Conservation (phyloP, 108 stramenopile species). For the Cyclotella cryptica region DNA sequence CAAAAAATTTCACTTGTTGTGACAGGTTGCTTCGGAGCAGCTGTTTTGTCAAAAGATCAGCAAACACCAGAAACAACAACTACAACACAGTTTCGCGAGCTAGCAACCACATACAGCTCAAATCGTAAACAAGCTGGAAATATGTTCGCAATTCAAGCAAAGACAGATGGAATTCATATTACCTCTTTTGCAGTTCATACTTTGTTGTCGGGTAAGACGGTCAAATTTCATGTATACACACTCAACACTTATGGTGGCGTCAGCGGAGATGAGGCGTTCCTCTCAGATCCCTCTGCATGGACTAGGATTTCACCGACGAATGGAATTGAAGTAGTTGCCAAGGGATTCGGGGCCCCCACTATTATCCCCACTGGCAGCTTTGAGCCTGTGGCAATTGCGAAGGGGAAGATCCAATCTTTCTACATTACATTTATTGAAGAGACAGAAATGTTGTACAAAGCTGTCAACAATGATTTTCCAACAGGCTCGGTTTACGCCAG, state of each 20-base stretch:
- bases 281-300: constrained; percentile 17
- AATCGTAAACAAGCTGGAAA: constrained; percentile 37
- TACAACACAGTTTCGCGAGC: constrained; percentile 1
- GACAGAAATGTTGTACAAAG: constrained; percentile 33
- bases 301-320: constrained; percentile 15
- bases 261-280: constrained; percentile 22
- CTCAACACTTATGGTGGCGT: constrained; percentile 19
- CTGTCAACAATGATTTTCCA: constrained; percentile 29
- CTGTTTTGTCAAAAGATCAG: not conserved
- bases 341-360: constrained; percentile 30
- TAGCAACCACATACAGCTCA: constrained; percentile 25
- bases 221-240: constrained; percentile 28
- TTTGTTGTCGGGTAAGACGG: not conserved
- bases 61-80: not conserved
- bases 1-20: constrained; percentile 30
- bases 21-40: constrained; percentile 20
- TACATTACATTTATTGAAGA: constrained; percentile 35
- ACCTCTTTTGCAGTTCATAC: constrained; percentile 36
- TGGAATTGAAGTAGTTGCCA: constrained; percentile 28
- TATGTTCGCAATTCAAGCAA: constrained; percentile 32
- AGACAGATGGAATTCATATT: constrained; percentile 22
- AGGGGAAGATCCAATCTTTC: constrained; percentile 24
- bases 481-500: constrained; percentile 17
- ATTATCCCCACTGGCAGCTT: constrained; percentile 30
- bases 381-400: constrained; percentile 20